A percentile compares a stretch with the other conserved stretches of the same genome.
Conservation (phyloP, 768 basidiomycete genomes). For the Leccinum subgranulosum region DNA sequence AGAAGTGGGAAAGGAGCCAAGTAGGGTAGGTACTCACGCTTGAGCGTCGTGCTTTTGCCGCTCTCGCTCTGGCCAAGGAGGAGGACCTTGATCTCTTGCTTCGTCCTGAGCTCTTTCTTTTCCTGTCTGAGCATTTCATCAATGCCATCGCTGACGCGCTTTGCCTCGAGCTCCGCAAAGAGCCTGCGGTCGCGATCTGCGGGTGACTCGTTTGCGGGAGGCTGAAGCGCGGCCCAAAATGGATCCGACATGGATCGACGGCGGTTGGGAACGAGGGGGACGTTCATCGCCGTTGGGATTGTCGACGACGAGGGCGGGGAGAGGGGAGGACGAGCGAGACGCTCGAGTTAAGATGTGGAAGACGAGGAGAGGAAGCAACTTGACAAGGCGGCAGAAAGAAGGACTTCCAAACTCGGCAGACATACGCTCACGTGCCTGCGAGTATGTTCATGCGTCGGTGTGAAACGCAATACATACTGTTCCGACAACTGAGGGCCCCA, state of each 20-base stretch:
- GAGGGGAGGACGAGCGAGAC: slow-evolving; percentile 9
- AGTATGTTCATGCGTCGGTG: neutral
- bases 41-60: slow-evolving; percentile 84
- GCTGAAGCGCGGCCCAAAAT: slow-evolving; percentile 60
- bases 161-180: slow-evolving; percentile 66
- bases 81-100: slow-evolving; percentile 69
- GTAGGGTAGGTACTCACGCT: slow-evolving; percentile 58
- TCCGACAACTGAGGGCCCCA: neutral
- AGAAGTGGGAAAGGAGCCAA: slow-evolving; percentile 6
- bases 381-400: slow-evolving; percentile 17
- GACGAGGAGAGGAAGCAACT: slow-evolving; percentile 11
- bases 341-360: slow-evolving; percentile 19
- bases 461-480: neutral
- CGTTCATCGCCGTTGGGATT: slow-evolving; percentile 17
- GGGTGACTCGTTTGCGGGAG: slow-evolving; percentile 70
- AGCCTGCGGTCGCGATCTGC: slow-evolving; percentile 64
- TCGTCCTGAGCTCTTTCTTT: slow-evolving; percentile 55
- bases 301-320: slow-evolving; percentile 2
- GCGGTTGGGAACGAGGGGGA: slow-evolving; percentile 36
- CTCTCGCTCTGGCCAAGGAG: slow-evolving; percentile 88
- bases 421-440: slow-evolving; percentile 14
- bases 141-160: slow-evolving; percentile 70
- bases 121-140: slow-evolving; percentile 76
- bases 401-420: slow-evolving; percentile 24
- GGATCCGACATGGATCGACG: slow-evolving; percentile 62